Percentiles rank a stretch among this genome's conserved stretches.
phyloP scores from a whole-genome alignment of 208 protist genomes.

The Leishmania tropica region DNA sequence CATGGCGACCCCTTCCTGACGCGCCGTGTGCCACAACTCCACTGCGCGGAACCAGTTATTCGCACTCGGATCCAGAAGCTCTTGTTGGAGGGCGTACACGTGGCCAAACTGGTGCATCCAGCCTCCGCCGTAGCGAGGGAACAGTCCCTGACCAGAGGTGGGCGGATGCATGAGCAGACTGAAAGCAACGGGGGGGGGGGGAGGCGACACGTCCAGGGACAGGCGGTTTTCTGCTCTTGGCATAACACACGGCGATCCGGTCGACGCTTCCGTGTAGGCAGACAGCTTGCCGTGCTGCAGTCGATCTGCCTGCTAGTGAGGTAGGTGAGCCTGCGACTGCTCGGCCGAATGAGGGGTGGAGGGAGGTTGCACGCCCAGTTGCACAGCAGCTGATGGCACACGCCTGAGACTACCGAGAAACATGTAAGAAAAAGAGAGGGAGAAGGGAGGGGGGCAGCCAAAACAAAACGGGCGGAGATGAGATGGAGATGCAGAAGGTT shows the following conservation, averaged over 20 bases:
- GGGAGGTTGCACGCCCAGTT: background rate
- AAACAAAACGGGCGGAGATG: no score
- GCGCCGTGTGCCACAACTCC: conserved; percentile 86
- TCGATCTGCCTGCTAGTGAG: background rate
- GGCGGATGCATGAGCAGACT: conserved; percentile 55
- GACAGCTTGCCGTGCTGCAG: background rate
- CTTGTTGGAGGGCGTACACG: conserved; percentile 87
- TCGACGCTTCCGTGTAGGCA: background rate
- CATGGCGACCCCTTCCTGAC: conserved; percentile 79
- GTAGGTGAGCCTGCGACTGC: background rate
- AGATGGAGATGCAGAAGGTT: no score
- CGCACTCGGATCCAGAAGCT: conserved; percentile 69
- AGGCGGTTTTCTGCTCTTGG: background rate
- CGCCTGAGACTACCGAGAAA: conserved; percentile 2
- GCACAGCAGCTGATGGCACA: background rate
- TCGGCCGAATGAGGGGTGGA: background rate
- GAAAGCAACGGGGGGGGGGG: background rate
- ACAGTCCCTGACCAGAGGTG: conserved; percentile 58
- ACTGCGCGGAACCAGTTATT: conserved; percentile 83
- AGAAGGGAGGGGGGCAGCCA: background rate
- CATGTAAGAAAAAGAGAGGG: background rate
- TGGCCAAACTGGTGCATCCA: conserved; percentile 93
- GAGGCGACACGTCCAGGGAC: background rate
- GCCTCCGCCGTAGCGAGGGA: conserved; percentile 85
- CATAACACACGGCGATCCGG: background rate